These are phyloP conservation scores for Parsonsia alboflavescens DNA, from an alignment of 257 asterid species.

Conservation along the genomic window DNA sequence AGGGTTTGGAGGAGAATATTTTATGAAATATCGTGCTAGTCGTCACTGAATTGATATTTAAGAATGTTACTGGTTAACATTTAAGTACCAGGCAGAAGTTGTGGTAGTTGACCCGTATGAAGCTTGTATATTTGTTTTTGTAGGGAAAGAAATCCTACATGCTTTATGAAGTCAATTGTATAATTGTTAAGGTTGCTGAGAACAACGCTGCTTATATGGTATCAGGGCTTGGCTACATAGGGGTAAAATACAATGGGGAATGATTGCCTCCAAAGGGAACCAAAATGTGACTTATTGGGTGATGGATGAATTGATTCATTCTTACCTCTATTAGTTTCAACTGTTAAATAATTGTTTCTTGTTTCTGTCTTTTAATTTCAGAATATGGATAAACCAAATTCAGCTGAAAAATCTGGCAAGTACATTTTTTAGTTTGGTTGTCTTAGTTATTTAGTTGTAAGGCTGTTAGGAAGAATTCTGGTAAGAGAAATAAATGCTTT, in stretches of 20 bases:
- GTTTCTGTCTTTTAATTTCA: neutral
- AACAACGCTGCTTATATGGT: neutral
- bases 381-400: neutral
- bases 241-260: neutral
- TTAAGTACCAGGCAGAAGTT: neutral
- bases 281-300: neutral
- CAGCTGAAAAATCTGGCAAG: neutral
- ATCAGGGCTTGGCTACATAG: neutral
- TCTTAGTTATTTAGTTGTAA: neutral
- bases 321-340: neutral
- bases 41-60: neutral
- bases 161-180: neutral
- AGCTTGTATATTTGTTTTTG: neutral
- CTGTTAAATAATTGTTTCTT: neutral
- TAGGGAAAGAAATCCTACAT: neutral
- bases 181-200: neutral
- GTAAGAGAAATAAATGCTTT: neutral
- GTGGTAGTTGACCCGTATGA: neutral
- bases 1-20: neutral
- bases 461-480: neutral
- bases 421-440: neutral
- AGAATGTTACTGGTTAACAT: neutral
- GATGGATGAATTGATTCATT: constrained; percentile 1
- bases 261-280: neutral
- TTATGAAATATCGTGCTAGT: neutral